Evolutionary conservation across 169 alveolate genomes (phyloP), one percentile per base, ranked within the genome.

Genomic region (Plasmodium malariae): DNA sequence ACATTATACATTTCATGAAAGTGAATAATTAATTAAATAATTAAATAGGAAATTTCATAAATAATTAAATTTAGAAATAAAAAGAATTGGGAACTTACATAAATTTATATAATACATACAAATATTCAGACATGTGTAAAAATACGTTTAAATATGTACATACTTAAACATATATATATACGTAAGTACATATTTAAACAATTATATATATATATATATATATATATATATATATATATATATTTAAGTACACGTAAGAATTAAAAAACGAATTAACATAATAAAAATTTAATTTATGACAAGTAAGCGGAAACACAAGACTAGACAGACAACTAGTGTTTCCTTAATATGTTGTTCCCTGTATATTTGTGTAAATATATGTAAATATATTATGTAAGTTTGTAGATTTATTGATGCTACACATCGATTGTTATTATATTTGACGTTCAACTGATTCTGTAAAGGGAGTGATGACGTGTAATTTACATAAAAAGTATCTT

Each of bases 21-120:
- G 48, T 30, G 12, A 62, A 62, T 28, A 62, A 62, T 11, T 62
- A n/a, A n/a, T n/a, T n/a, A n/a, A n/a, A n/a, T n/a, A n/a, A 32
- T n/a, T 62, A 62, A 62, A 30, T 62, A n/a, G 14, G 26, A 62
- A 28, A 32, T 60, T 28, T 9, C 70, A 60, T 62, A 62, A 62
- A 30, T 55, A 55, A 55, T 55, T 55, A 17, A 7, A 7, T 55
- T 55, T 14, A 48, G n/a, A n/a, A n/a, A n/a, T n/a, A n/a, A n/a
- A n/a, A n/a, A n/a, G n/a, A n/a, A n/a, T n/a, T n/a, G n/a, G n/a
- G n/a, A n/a, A n/a, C n/a, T n/a, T n/a, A n/a, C n/a, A n/a, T n/a
- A n/a, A n/a, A n/a, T n/a, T n/a, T n/a, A n/a, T n/a, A n/a, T n/a
- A n/a, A n/a, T n/a, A n/a, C n/a, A n/a, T n/a, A n/a, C n/a, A n/a